Evolutionary conservation across 208 protist species (phyloP).

Genomic region (Herpetomonas tarakana): DNA sequence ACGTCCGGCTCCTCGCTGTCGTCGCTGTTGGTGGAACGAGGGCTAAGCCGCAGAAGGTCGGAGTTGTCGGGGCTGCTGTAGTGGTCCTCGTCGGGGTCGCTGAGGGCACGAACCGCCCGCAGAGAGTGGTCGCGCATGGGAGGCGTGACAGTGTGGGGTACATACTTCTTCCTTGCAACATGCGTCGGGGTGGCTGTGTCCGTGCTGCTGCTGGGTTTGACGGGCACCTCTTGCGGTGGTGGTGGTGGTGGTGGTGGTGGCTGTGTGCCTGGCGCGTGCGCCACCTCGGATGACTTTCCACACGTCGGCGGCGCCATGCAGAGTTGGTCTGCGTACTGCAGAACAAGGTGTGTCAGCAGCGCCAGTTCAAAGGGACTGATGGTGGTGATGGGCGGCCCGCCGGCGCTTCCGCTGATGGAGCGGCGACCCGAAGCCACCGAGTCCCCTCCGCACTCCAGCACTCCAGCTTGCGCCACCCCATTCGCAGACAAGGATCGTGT

Average conservation of each 20-base stretch:
- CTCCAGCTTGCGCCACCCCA: too few species aligned
- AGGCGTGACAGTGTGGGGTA: neutral
- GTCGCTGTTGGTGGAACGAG: neutral
- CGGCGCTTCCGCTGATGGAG: neutral
- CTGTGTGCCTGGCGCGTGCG: neutral
- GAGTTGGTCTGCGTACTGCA: neutral
- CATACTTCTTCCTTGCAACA: neutral
- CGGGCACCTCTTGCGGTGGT: too few species aligned
- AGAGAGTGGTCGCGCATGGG: neutral
- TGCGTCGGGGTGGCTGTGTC: too few species aligned
- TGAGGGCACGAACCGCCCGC: too few species aligned
- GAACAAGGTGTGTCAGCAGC: constrained; percentile 3
- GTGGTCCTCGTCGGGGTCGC: neutral
- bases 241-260: too few species aligned
- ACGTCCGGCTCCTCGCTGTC: neutral
- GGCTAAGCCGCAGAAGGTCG: neutral
- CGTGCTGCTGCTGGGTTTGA: neutral
- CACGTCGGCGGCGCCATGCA: neutral
- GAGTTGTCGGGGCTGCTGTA: neutral
- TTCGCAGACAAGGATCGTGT: too few species aligned
- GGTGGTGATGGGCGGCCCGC: neutral
- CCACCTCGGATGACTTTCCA: too few species aligned
- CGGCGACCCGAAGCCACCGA: too few species aligned
- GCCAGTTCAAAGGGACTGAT: constrained; percentile 10
- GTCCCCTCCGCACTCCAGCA: too few species aligned